A percentile compares a stretch with the other conserved stretches of the same genome.
phyloP scores from a whole-genome alignment of 2,329 filamentous ascomycete genomes.

The Pseudocercospora fuligena region DNA sequence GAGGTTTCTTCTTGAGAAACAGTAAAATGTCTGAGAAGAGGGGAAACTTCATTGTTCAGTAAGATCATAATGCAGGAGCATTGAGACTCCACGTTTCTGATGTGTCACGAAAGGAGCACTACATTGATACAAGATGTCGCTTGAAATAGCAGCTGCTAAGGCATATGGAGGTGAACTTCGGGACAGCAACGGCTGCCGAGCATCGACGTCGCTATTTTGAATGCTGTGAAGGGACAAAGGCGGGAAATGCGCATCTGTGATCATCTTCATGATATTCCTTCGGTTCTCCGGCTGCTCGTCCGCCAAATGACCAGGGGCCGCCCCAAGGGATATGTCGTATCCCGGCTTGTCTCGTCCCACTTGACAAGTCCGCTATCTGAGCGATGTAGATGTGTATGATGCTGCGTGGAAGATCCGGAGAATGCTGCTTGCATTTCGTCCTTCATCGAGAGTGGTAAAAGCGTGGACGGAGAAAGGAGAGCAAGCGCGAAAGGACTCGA shows the following conservation, averaged over 20 bases:
- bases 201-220: not conserved
- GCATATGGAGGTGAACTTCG: not conserved
- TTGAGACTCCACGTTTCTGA: not conserved
- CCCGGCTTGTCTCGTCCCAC: not conserved
- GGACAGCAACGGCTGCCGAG: not conserved
- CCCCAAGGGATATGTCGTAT: not conserved
- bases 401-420: not conserved
- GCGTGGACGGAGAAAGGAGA: too few relatives aligned
- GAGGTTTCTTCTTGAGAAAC: too few relatives aligned
- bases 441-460: too few relatives aligned
- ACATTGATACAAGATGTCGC: not conserved
- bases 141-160: not conserved
- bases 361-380: too few relatives aligned
- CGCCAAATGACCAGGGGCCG: constrained; percentile 1
- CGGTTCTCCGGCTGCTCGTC: constrained; percentile 6
- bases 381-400: not conserved
- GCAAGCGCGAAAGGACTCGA: too few relatives aligned
- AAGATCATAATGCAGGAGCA: not conserved
- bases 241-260: not conserved
- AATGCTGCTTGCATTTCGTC: not conserved
- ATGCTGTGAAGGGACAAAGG: not conserved
- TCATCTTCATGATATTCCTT: not conserved
- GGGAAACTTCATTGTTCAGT: not conserved
- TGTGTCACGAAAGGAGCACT: constrained; percentile 1
- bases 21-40: not conserved